Conservation (phyloP, 1,284 basidiomycete genomes). For the Agaricales sp. region DNA sequence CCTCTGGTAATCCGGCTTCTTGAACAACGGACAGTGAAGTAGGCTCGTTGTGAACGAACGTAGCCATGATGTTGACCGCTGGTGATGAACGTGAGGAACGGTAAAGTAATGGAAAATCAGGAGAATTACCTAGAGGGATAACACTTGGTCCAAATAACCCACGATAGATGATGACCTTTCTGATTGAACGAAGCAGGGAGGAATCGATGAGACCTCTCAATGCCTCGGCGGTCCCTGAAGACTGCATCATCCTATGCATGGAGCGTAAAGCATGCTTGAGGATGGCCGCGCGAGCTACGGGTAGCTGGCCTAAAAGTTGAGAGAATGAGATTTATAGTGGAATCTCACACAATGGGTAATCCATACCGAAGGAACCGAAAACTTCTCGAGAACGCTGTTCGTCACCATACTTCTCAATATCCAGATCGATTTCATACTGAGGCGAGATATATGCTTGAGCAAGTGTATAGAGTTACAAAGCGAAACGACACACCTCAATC, state of each 20-base stretch:
- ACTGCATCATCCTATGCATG: slow-evolving; percentile 94
- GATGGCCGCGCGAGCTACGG: slow-evolving; percentile 58
- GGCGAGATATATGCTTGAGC: slow-evolving; percentile 9
- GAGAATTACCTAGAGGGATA: slow-evolving; percentile 61
- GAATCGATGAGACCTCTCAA: slow-evolving; percentile 93
- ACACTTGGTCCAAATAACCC: slow-evolving; percentile 82
- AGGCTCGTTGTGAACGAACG: slow-evolving; percentile 98
- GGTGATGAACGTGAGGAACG: slow-evolving; percentile 8
- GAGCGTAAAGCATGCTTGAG: slow-evolving; percentile 91
- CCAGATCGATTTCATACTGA: slow-evolving; percentile 54
- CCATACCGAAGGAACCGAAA: slow-evolving; percentile 46
- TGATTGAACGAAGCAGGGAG: slow-evolving; percentile 78
- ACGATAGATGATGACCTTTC: slow-evolving; percentile 80
- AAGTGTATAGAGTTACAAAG: slow-evolving; percentile 4
- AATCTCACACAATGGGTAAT: slow-evolving; percentile 3
- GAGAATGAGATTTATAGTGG: slow-evolving; percentile 3
- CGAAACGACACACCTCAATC: slow-evolving; percentile 51
- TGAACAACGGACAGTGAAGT: slow-evolving; percentile 90
- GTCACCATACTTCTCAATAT: slow-evolving; percentile 45
- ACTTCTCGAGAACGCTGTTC: slow-evolving; percentile 36
- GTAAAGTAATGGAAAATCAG: slow-evolving; percentile 4
- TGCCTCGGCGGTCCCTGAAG: slow-evolving; percentile 89
- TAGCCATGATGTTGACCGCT: slow-evolving; percentile 97
- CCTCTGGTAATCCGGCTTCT: slow-evolving; percentile 84
- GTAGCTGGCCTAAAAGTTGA: slow-evolving; percentile 45